Base-by-base conservation (phyloP, 1,284 basidiomycete species). In the Puccinia polysora region DNA sequence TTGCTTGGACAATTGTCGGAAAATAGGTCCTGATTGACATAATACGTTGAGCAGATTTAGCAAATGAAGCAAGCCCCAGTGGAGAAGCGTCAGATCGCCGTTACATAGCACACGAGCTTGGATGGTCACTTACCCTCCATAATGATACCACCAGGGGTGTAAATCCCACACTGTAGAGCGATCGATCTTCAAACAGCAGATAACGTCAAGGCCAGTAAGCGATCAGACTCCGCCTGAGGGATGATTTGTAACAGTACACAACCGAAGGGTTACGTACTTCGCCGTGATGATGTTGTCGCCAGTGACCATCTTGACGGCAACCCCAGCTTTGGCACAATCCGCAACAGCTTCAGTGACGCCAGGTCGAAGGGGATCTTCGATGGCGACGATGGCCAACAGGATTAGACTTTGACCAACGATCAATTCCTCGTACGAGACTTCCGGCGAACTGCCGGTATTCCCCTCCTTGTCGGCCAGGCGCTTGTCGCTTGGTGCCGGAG, bases 231-330 rank as follows among this genome's bases (percentile, higher is more conserved):
- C 10, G n/a, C 4, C 15, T 2, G 28, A 47, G 7, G 28, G 28
- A 47, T 40, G 34, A 8, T 30, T 20, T 14, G 45, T 14, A 3
- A 7, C 15, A 36, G 25, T 8, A 23, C 23, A 23, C 25, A 32
- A 49, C 25, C 30, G 28, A 28, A 32, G 47, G n/a, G n/a, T n/a
- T n/a, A 68, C 72, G 38, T 23, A 73, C 68, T 75, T 73, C 0
- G 74, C 74, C 25, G 74, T 75, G 8, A 75, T 56, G 23, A 75
- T 36, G 55, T 75, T 75, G 49, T 75, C 74, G 36, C 74, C 74
- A 15, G 74, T 75, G 56, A 73, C 74, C 74, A 75, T 75, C 43
- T 75, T 75, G 20, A 75, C 74, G 14, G 63, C 49, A 40, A 75
- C 73, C 30, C 74, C 74, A 36, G 74, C 74, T 49, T 53, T 63